Conservation (phyloP, 1,139 yeast genomes). For the Candida gigantensis region DNA sequence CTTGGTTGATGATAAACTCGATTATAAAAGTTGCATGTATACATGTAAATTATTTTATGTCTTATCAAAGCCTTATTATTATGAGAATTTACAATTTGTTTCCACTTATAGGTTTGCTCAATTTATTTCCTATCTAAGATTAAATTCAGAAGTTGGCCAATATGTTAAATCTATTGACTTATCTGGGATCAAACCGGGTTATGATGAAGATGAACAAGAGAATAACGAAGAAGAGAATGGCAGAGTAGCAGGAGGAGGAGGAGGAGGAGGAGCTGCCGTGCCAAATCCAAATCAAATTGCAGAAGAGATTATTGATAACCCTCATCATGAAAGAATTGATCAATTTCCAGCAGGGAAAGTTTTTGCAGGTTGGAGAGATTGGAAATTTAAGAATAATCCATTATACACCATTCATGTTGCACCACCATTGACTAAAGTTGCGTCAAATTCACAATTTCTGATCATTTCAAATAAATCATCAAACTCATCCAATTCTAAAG, state of each 20-base stretch:
- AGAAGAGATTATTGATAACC: constrained; percentile 1
- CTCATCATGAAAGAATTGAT: constrained; percentile 11
- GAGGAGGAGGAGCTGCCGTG: too few species aligned
- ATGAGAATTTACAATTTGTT: constrained; percentile 53
- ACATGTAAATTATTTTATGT: constrained; percentile 52
- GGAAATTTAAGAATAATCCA: constrained; percentile 77
- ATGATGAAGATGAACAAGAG: constrained; percentile 37
- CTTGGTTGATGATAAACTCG: constrained; percentile 27
- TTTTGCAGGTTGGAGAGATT: constrained; percentile 84
- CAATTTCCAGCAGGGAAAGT: constrained; percentile 21
- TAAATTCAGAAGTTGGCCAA: constrained; percentile 55
- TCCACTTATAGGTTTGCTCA: constrained; percentile 80
- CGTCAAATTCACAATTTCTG: constrained; percentile 27
- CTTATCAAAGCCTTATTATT: constrained; percentile 56
- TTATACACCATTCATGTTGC: constrained; percentile 45
- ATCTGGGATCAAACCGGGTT: constrained; percentile 52
- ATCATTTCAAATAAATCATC: constrained; percentile 21
- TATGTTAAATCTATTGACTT: constrained; percentile 59
- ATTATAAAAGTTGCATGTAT: constrained; percentile 43
- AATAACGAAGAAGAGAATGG: constrained; percentile 16
- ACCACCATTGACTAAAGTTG: constrained; percentile 25
- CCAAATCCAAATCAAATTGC: not conserved
- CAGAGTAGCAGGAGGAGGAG: constrained; percentile 1
- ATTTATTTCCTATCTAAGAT: constrained; percentile 63
- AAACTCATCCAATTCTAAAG: constrained; percentile 14